Conservation (phyloP, 73 alveolate species). For the Stentor roeselii region DNA sequence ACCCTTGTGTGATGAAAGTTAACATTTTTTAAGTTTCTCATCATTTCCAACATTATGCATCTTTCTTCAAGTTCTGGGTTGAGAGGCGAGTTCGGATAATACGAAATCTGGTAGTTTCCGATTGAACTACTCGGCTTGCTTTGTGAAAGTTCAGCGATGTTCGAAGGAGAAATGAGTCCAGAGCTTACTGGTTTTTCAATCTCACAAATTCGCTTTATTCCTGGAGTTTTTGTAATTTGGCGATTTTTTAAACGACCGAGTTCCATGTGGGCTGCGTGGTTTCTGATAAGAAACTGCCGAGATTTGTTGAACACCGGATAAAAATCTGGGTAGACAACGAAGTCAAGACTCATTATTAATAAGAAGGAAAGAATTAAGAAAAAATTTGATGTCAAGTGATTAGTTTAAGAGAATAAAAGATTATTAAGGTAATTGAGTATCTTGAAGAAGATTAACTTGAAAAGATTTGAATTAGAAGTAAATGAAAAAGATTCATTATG, state of each 20-base stretch:
- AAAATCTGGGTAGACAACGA: not conserved
- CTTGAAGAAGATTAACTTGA: too few relatives aligned
- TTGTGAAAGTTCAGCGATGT: not conserved
- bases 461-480: too few relatives aligned
- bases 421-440: too few relatives aligned
- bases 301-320: not conserved
- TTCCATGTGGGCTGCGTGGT: not conserved
- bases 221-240: not conserved
- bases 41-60: not conserved
- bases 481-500: too few relatives aligned
- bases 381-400: too few relatives aligned
- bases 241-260: not conserved
- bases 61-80: not conserved
- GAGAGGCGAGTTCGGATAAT: not conserved
- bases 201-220: not conserved
- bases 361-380: too few relatives aligned
- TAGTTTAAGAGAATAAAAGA: too few relatives aligned
- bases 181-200: too few relatives aligned
- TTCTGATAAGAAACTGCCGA: not conserved
- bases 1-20: not conserved
- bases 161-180: not conserved
- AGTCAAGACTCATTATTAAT: not conserved
- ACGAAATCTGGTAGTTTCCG: not conserved
- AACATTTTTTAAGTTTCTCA: not conserved
- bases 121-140: not conserved